These are phyloP conservation scores for Sporisorium graminicola DNA, from an alignment of 1,284 basidiomycete genomes.

Conservation along the genomic window DNA sequence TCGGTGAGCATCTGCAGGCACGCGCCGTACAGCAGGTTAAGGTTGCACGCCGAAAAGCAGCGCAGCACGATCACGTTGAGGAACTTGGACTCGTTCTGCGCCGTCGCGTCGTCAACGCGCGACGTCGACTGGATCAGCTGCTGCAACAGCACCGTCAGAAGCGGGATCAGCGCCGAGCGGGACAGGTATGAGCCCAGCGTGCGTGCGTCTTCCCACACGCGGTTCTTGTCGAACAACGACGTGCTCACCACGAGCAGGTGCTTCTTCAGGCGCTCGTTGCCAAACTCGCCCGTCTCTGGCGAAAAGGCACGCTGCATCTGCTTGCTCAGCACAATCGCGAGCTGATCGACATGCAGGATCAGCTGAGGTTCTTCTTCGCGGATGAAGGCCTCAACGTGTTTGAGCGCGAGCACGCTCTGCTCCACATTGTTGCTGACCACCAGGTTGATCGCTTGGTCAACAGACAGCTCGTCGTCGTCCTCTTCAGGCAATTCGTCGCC, in stretches of 20 bases:
- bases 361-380: slow-evolving; percentile 48
- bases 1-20: slow-evolving; percentile 86
- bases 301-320: slow-evolving; percentile 55
- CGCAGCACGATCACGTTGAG: slow-evolving; percentile 98
- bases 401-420: slow-evolving; percentile 91
- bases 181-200: slow-evolving; percentile 60
- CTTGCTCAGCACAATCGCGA: slow-evolving; percentile 69
- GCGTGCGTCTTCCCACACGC: slow-evolving; percentile 51
- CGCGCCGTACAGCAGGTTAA: slow-evolving; percentile 89
- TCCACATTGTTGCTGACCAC: slow-evolving; percentile 86
- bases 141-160: slow-evolving; percentile 84
- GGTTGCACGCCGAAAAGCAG: slow-evolving; percentile 88
- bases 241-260: slow-evolving; percentile 59
- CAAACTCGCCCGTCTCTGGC: slow-evolving; percentile 22
- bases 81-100: slow-evolving; percentile 87
- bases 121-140: slow-evolving; percentile 82
- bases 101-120: slow-evolving; percentile 63
- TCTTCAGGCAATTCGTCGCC: slow-evolving; percentile 44
- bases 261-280: slow-evolving; percentile 58
- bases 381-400: slow-evolving; percentile 74
- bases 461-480: slow-evolving; percentile 45
- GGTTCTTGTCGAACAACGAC: slow-evolving; percentile 55
- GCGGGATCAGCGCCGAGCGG: slow-evolving; percentile 49
- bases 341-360: slow-evolving; percentile 73
- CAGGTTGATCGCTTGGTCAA: slow-evolving; percentile 61